Evolutionary conservation across 1,139 yeast species (phyloP).

Genomic region (Scheffersomyces titani): DNA sequence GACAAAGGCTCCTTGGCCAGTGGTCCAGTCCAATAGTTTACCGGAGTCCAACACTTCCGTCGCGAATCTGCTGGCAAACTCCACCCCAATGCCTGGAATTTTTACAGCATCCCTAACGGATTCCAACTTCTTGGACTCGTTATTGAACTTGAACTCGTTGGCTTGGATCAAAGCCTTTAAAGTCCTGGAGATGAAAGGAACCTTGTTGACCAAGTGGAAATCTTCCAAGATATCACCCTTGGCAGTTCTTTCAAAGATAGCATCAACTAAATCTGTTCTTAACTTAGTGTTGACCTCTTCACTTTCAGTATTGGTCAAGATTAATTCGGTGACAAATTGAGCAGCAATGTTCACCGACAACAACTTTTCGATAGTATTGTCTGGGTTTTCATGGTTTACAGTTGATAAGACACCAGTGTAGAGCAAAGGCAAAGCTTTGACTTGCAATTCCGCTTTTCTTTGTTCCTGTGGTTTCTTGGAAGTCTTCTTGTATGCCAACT

Average conservation of each 20-base stretch:
- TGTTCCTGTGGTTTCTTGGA: slow-evolving; percentile 84
- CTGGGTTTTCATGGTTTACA: slow-evolving; percentile 29
- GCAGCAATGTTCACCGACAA: slow-evolving; percentile 76
- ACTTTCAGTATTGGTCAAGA: slow-evolving; percentile 54
- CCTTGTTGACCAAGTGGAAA: slow-evolving; percentile 62
- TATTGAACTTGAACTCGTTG: slow-evolving; percentile 54
- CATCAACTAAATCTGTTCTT: slow-evolving; percentile 55
- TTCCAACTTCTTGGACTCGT: slow-evolving; percentile 62
- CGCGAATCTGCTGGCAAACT: slow-evolving; percentile 57
- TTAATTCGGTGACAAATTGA: slow-evolving; percentile 77
- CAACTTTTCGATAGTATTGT: slow-evolving; percentile 32
- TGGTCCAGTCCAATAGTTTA: slow-evolving; percentile 66
- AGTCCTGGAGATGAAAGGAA: slow-evolving; percentile 74
- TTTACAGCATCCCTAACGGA: slow-evolving; percentile 40
- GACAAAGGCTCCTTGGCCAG: slow-evolving; percentile 79
- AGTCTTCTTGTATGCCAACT: slow-evolving; percentile 64
- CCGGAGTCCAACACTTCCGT: slow-evolving; percentile 48
- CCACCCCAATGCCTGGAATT: slow-evolving; percentile 60
- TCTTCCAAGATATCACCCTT: slow-evolving; percentile 75
- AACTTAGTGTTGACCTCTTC: slow-evolving; percentile 43
- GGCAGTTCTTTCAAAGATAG: slow-evolving; percentile 54
- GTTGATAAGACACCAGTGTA: slow-evolving; percentile 54
- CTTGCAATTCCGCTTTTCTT: slow-evolving; percentile 70
- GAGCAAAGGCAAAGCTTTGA: slow-evolving; percentile 66
- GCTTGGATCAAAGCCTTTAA: slow-evolving; percentile 83